Base-by-base conservation (phyloP, 345 rosid genomes). In the Ceriops zippeliana region DNA sequence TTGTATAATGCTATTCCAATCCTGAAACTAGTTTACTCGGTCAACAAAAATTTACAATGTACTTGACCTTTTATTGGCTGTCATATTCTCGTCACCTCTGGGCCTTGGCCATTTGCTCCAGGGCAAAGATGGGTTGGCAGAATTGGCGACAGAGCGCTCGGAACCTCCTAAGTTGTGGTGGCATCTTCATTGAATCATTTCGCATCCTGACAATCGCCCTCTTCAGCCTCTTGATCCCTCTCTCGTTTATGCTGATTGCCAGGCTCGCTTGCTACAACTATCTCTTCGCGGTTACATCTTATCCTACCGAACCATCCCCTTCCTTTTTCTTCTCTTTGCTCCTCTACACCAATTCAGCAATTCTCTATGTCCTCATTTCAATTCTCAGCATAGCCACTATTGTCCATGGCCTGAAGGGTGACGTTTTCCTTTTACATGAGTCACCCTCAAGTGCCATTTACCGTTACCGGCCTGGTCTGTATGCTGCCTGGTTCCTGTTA, bases 241-340 rank as follows among this genome's bases (percentile, higher is more conserved):
- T 90, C n/a, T 87, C 92, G 2, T 90, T 88, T 71, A 89, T 90
- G 38, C 83, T 90, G 32, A 68, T 90, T 1, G 82, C 90, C 53
- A 81, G 95, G 52, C 80, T 90, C 58, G 84, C 95, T n/a, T 81
- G 72, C 11, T 75, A 80, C 56, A 77, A 61, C 46, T 79, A 65
- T 71, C 64, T 72, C 61, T 67, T 66, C 1, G 34, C 51, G 73
- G 32, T 67, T 31, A 24, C 75, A 22, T 65, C 83, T 24, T 35
- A 62, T 58, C 66, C 75, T 30, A 21, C 9, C 0, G 28, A 46
- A 54, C 15, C 66, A 4, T 42, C 53, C 21, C 60, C 70, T 17
- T 62, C 73, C 3, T 69, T 74, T 37, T 52, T 75, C 71, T 70
- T 69, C 28, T 69, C 81, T n/a, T 30, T 83, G 11, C 75, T 76